phyloP scores from a whole-genome alignment of 2,329 filamentous ascomycete species.

The Ophiocordyceps camponoti-floridani region DNA sequence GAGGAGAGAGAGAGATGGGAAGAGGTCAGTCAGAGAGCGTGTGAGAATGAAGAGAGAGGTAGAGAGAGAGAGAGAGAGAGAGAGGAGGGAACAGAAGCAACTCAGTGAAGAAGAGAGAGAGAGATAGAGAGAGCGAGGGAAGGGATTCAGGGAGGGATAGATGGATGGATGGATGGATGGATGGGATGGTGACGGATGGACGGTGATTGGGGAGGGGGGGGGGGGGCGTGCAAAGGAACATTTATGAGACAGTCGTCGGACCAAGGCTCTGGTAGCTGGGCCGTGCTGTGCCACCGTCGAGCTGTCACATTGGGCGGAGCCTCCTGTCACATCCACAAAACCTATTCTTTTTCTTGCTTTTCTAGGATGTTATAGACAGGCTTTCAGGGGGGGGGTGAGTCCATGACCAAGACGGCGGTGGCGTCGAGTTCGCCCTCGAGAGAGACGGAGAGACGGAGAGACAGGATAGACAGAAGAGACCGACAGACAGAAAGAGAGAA shows the following conservation, averaged over 20 bases:
- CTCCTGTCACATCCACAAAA: too few species aligned
- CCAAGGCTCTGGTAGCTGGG: constrained; percentile 6
- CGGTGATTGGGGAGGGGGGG: neutral
- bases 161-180: neutral
- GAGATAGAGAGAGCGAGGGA: neutral
- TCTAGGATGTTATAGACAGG: too few species aligned
- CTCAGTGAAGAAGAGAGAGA: neutral
- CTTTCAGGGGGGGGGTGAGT: too few species aligned
- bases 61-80: neutral
- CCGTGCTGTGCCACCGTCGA: constrained; percentile 4
- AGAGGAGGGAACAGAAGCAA: neutral
- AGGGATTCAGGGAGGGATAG: neutral
- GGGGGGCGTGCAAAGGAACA: neutral
- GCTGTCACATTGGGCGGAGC: neutral
- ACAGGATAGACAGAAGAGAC: too few species aligned
- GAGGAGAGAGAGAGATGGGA: neutral
- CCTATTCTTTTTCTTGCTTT: too few species aligned
- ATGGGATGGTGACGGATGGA: neutral
- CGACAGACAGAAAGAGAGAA: too few species aligned
- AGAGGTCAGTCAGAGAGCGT: neutral
- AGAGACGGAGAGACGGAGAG: too few species aligned
- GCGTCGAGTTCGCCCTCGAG: too few species aligned
- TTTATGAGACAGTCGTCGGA: neutral
- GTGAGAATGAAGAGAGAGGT: neutral
- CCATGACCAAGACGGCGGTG: too few species aligned